Evolutionary conservation across 306 rosid genomes (phyloP), one percentile per base, ranked within the genome.

Genomic region (Quercus variabilis): DNA sequence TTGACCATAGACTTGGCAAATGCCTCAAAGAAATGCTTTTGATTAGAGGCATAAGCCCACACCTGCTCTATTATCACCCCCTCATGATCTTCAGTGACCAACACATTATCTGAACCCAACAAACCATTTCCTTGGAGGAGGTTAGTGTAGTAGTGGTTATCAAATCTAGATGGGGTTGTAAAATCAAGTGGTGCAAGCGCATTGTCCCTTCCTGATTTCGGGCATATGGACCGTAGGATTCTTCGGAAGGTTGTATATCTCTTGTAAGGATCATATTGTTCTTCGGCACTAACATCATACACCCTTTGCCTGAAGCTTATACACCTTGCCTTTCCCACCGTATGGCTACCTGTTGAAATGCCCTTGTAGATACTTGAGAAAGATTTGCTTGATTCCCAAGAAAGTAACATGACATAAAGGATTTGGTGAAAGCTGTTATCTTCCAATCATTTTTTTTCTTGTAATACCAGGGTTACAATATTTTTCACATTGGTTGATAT

Each of bases 271-370:
- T 94, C 97, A 64, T 80, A 25, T 38, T 83, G 79, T 2, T 90
- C 83, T 67, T 77, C 88, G 2, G 33, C 68, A 15, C 81, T 75
- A 23, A 82, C 17, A 26, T 94, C 92, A 63, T 94, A 87, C 30
- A 85, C 75, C 60, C 97, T 86, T 76, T 94, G 91, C 67, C 91
- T 83, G 88, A 94, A 91, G 77, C 88, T 94, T 55, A 82, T 0
- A 81, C 99, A 94, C 72, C 91, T 91, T 75, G 97, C 97, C 81
- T 86, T 87, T 79, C 99, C 99, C 23, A 94, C 85, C 38, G 99
- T 92, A 82, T 94, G 99, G 80, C 99, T 87, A 41, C 97, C 98
- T 92, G 82, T 63, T 70, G 75, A 67, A 43, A 67, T 31, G 25
- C 71, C 26, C 14, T 17, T 33, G 71, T 31, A 67, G 71, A 67